A percentile compares a stretch with the other conserved stretches of the same genome.
These are phyloP conservation scores for Spizellomyces sp. DNA, from an alignment of 192 early-diverging fungal genomes.

Conservation along the genomic window DNA sequence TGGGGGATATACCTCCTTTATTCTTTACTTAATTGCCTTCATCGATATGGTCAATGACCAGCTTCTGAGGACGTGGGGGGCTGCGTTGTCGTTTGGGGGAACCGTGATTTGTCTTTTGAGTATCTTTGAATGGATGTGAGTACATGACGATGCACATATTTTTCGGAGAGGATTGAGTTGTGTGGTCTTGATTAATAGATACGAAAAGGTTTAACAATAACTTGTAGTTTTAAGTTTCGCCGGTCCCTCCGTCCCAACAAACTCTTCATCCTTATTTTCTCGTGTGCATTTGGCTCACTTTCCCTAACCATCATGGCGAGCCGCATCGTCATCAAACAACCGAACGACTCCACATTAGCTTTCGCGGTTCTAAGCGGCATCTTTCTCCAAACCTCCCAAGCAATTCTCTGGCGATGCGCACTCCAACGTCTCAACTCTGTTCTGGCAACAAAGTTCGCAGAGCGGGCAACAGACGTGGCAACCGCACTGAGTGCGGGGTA, in stretches of 20 bases:
- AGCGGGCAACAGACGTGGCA: neutral
- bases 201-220: too few relatives aligned
- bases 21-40: neutral
- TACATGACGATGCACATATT: neutral
- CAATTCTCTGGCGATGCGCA: neutral
- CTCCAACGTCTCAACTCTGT: neutral
- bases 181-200: neutral
- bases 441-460: neutral
- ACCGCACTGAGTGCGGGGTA: neutral
- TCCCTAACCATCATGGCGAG: neutral
- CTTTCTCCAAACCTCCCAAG: neutral
- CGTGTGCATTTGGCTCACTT: neutral
- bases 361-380: neutral
- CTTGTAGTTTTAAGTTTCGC: conserved; percentile 1
- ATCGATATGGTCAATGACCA: neutral
- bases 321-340: neutral
- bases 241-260: neutral
- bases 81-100: neutral
- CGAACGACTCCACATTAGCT: neutral
- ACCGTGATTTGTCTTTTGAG: neutral
- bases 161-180: neutral
- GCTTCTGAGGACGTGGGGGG: neutral
- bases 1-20: neutral
- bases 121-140: neutral
- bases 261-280: neutral